A percentile compares a stretch with the other conserved stretches of the same genome.
Evolutionary conservation across 805 yeast genomes (phyloP).

Genomic region (Kodamaea leandrae): DNA sequence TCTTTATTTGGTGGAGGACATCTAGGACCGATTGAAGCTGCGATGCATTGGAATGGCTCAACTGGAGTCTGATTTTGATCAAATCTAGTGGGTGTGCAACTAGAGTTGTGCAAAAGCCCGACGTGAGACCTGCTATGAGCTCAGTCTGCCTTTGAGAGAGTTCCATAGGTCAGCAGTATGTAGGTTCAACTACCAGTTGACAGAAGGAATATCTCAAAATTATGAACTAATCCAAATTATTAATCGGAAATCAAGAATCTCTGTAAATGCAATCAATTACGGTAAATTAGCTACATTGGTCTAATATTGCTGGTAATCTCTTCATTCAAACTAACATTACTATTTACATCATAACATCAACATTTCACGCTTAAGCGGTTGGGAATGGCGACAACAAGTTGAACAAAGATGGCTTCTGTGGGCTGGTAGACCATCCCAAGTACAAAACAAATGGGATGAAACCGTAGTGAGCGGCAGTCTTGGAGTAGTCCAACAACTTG

Average conservation of each 20-base stretch:
- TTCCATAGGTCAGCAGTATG: conserved; percentile 6
- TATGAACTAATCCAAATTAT: too few species aligned
- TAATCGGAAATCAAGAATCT: neutral
- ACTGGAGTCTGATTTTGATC: conserved; percentile 77
- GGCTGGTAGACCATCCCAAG: conserved; percentile 68
- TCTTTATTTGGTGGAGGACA: conserved; percentile 1
- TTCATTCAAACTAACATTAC: conserved; percentile 3
- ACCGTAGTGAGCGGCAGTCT: conserved; percentile 90
- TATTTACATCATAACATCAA: conserved; percentile 11
- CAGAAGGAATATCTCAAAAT: too few species aligned
- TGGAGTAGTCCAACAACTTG: conserved; percentile 77
- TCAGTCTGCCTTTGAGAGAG: conserved; percentile 40
- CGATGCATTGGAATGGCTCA: conserved; percentile 29
- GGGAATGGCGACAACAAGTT: conserved; percentile 78
- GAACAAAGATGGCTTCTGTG: conserved; percentile 81
- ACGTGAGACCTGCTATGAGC: conserved; percentile 66
- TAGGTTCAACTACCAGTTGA: too few species aligned
- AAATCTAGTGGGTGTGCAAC: conserved; percentile 89
- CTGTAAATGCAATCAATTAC: neutral
- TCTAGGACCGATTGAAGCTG: conserved; percentile 4
- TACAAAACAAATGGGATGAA: conserved; percentile 95
- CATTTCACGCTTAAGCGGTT: conserved; percentile 46
- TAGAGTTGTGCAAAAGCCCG: conserved; percentile 78
- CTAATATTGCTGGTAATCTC: neutral
- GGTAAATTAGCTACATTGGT: neutral